These are phyloP conservation scores for Medicago truncatula DNA, from an alignment of 306 rosid genomes.

Conservation along the genomic window DNA sequence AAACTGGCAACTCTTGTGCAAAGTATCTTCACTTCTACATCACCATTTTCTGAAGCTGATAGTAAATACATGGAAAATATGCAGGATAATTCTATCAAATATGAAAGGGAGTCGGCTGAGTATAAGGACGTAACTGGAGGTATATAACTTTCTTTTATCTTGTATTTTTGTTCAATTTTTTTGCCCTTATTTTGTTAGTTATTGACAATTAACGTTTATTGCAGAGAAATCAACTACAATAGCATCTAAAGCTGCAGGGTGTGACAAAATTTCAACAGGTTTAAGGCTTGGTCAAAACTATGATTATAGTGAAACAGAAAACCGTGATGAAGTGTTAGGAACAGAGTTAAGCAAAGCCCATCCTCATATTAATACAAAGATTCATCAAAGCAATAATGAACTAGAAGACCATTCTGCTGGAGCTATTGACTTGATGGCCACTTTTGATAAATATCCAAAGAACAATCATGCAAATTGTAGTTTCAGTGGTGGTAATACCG, in stretches of 20 bases:
- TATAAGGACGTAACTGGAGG: slow-evolving; percentile 52
- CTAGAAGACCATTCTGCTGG: slow-evolving; percentile 51
- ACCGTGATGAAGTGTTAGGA: slow-evolving; percentile 44
- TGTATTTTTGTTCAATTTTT: background rate
- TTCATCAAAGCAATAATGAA: slow-evolving; percentile 44
- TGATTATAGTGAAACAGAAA: slow-evolving; percentile 41
- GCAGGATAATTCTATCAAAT: slow-evolving; percentile 55
- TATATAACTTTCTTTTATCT: slow-evolving; percentile 37
- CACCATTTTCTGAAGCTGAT: slow-evolving; percentile 65
- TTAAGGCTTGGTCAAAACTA: slow-evolving; percentile 48
- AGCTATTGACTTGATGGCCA: slow-evolving; percentile 74
- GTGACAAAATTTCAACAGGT: slow-evolving; percentile 44
- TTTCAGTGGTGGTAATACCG: slow-evolving; percentile 43
- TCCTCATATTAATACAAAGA: slow-evolving; percentile 43
- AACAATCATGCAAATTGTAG: slow-evolving; percentile 41
- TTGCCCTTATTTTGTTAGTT: slow-evolving; percentile 29
- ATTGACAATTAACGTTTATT: slow-evolving; percentile 31
- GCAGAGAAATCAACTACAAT: slow-evolving; percentile 57
- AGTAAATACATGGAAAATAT: slow-evolving; percentile 58
- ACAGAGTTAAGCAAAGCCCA: slow-evolving; percentile 46
- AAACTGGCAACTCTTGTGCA: slow-evolving; percentile 57
- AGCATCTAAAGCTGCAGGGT: slow-evolving; percentile 47
- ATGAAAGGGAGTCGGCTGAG: slow-evolving; percentile 45
- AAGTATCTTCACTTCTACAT: slow-evolving; percentile 73
- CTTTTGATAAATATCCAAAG: slow-evolving; percentile 52